Evolutionary conservation across 78 protist genomes (phyloP).

Genomic region (Cavenderia fasciculata): DNA sequence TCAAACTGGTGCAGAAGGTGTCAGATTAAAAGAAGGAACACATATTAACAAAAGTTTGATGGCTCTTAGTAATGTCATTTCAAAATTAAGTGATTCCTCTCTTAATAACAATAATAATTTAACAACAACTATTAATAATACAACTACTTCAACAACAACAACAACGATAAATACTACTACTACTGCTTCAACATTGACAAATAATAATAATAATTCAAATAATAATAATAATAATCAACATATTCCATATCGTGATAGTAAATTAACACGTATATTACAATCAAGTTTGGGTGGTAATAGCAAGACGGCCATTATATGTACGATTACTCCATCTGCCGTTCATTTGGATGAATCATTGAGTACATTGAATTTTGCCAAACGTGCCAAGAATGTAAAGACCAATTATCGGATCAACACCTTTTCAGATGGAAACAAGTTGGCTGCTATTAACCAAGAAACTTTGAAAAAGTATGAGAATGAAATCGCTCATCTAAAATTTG

Average conservation of each 20-base stretch:
- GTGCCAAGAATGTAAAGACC: conserved; percentile 89
- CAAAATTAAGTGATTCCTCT: conserved; percentile 54
- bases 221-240: neutral
- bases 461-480: conserved; percentile 5
- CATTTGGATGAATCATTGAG: conserved; percentile 74
- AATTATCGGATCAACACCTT: conserved; percentile 86
- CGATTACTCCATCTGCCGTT: conserved; percentile 78
- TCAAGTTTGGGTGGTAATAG: conserved; percentile 89
- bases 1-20: conserved; percentile 88
- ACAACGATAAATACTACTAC: no score
- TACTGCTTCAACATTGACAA: no score
- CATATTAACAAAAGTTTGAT: conserved; percentile 88
- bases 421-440: conserved; percentile 9
- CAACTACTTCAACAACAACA: no score
- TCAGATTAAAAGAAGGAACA: conserved; percentile 85
- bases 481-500: neutral
- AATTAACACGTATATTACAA: conserved; percentile 87
- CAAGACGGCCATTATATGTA: conserved; percentile 79
- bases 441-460: no score
- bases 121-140: no score
- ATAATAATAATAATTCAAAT: no score
- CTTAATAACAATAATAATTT: no score
- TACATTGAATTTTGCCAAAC: conserved; percentile 89
- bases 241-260: conserved; percentile 88
- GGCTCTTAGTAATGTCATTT: conserved; percentile 87